These are phyloP conservation scores for Reticulascus tulasneorum DNA, from an alignment of 2,329 filamentous ascomycete species.

Conservation along the genomic window DNA sequence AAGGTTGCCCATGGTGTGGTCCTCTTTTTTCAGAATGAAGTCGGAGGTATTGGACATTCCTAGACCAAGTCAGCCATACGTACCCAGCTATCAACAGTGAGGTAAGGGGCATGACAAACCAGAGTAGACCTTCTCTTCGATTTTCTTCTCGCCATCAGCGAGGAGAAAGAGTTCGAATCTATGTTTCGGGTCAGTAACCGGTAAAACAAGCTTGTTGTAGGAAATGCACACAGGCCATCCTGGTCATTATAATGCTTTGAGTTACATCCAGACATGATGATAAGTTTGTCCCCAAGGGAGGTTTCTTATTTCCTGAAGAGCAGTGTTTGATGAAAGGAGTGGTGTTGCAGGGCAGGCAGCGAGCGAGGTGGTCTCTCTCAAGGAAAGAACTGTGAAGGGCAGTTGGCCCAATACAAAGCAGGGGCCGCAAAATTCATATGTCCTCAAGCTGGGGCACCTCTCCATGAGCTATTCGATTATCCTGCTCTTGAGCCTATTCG, in stretches of 20 bases:
- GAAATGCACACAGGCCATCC: constrained; percentile 18
- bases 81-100: constrained; percentile 4
- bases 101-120: constrained; percentile 54
- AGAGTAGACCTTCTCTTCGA: constrained; percentile 82
- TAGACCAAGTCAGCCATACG: constrained; percentile 27
- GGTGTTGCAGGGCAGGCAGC: no score
- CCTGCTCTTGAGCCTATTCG: no score
- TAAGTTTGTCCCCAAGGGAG: no score
- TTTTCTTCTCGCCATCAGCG: constrained; percentile 85
- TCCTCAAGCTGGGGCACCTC: no score
- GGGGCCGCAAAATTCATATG: no score
- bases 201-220: no score
- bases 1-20: constrained; percentile 92
- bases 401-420: no score
- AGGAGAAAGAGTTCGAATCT: constrained; percentile 96
- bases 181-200: constrained; percentile 16
- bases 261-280: constrained; percentile 31
- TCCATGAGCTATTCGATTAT: no score
- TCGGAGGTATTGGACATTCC: constrained; percentile 93
- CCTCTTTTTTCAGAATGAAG: constrained; percentile 94
- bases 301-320: no score
- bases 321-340: no score
- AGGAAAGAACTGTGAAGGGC: no score
- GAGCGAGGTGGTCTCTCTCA: no score
- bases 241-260: constrained; percentile 34